Conservation (phyloP, 306 rosid genomes). For the Acacia crassicarpa region DNA sequence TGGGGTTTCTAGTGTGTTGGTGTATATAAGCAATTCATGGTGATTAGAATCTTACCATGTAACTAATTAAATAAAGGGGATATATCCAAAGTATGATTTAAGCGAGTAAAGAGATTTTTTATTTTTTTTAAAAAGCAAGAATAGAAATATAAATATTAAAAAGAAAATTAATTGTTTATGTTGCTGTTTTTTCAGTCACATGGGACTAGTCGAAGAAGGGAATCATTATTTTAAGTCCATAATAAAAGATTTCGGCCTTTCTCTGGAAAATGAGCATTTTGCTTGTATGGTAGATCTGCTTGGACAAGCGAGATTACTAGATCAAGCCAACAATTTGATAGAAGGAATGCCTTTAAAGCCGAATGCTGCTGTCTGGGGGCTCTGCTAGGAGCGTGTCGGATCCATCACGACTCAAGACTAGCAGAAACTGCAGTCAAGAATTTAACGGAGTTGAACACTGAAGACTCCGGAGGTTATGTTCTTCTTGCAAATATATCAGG, state of each 20-base stretch:
- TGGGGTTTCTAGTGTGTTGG: too few species aligned
- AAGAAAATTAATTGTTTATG: too few species aligned
- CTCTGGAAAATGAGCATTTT: conserved; percentile 46
- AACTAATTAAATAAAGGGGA: too few species aligned
- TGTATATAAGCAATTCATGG: too few species aligned
- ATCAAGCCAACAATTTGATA: conserved; percentile 46
- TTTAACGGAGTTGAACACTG: conserved; percentile 28
- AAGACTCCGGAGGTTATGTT: conserved; percentile 39
- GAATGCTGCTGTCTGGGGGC: conserved; percentile 43
- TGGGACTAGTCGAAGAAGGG: conserved; percentile 49
- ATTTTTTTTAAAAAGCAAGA: too few species aligned
- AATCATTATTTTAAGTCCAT: conserved; percentile 42
- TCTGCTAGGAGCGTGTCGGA: conserved; percentile 47
- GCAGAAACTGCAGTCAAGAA: conserved; percentile 44
- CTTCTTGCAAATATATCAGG: conserved; percentile 41
- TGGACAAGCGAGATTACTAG: conserved; percentile 48
- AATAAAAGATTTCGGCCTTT: conserved; percentile 39
- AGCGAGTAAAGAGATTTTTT: too few species aligned
- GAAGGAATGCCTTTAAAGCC: conserved; percentile 45
- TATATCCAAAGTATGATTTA: too few species aligned
- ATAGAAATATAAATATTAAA: too few species aligned
- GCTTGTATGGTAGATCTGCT: conserved; percentile 54
- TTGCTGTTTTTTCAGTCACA: conserved; percentile 49
- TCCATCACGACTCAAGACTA: conserved; percentile 27
- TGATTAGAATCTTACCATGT: too few species aligned